Base-by-base conservation (phyloP, 352 stramenopile genomes). In the Halophytophthora polymorphica region DNA sequence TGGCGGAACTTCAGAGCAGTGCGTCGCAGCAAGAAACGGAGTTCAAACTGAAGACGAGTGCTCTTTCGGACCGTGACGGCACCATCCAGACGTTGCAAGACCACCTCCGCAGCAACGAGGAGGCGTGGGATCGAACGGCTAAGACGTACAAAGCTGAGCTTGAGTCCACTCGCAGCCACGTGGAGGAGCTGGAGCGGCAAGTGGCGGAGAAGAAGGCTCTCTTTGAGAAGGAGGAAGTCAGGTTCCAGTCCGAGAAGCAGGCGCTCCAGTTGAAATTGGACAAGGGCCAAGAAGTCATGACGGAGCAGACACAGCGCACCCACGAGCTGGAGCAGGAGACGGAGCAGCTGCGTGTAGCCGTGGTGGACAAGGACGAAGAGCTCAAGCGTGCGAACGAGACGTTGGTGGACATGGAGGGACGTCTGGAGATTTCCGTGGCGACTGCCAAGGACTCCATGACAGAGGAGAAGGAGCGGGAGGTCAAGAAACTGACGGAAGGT, bases 151-250 rank as follows among this genome's bases (percentile, higher is more conserved):
- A 68, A 54, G 59, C 56, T 39, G 56, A 73, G 21, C 21, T 79
- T 23, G 62, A 73, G 35, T 38, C 62, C 10, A 43, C 58, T 18
- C 38, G 53, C 17, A 56, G 50, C 21, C 56, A 55, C 19, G 41
- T 69, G 33, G 54, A 74, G 47, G 70, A 57, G 23, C 58, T 72
- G 11, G 59, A 77, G 40, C 64, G 70, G 41, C 49, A 66, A 19
- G 31, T 69, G n/a, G 62, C 52, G 2, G 59, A 64, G 43, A 79
- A 76, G 47, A 55, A 53, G 21, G 52, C 53, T 8, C 36, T 49
- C 21, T 70, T 64, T 18, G 47, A 46, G 15, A 58, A 72, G 15
- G 31, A 39, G 2, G 45, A 72, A 36, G 40, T 56, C 36, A 13
- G 28, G 12, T 58, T 74, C 14, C 7, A 61, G 36, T 19, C 22